Base-by-base conservation (phyloP, 2,329 filamentous ascomycete species). In the Aspergillus sp. region DNA sequence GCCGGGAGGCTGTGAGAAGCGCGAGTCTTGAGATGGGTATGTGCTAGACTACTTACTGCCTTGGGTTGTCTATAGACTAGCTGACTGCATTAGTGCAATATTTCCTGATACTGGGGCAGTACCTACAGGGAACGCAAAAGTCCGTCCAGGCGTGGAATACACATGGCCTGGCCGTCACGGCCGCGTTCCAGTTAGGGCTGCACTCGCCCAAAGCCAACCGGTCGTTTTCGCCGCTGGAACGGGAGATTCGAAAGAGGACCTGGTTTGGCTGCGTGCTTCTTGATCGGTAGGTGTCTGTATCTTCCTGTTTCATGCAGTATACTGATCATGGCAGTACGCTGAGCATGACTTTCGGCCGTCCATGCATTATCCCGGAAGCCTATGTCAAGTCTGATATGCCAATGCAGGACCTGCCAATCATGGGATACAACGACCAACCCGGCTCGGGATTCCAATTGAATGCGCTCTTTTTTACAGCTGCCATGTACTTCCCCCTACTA, bases 141-240 rank as follows among this genome's bases (percentile, higher is more conserved):
- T 77, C 76, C 0, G 64, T 77, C 2, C 70, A 78, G 45, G 72
- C 77, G 2, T 80, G 77, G 76, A 74, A 68, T 0, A 66, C 74
- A 0, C 77, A 80, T 50, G 76, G 77, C 0, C 63, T 79, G 0
- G 71, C 75, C 0, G 69, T 79, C 2, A 74, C 71, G 48, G 71
- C 72, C 0, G 76, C 76, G 0, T 61, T 76, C 28, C 71, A 76
- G 29, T 60, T 80, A 1, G 77, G 77, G 0, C 57, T 80, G 85
- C 83, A 10, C 68, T 68, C 75, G 5, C 8, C 9, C 3, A 28
- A 41, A 10, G 26, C 39, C 2, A 35, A 35, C 4, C 10, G 12
- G 35, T 4, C n/a, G 2, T 26, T 19, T 6, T 19, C 19, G 3
- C 19, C 7, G n/a, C n/a, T 75, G 0, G 70, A 78, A 36, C 61